phyloP scores from a whole-genome alignment of 441 rosid genomes.

The Brassica balearica region DNA sequence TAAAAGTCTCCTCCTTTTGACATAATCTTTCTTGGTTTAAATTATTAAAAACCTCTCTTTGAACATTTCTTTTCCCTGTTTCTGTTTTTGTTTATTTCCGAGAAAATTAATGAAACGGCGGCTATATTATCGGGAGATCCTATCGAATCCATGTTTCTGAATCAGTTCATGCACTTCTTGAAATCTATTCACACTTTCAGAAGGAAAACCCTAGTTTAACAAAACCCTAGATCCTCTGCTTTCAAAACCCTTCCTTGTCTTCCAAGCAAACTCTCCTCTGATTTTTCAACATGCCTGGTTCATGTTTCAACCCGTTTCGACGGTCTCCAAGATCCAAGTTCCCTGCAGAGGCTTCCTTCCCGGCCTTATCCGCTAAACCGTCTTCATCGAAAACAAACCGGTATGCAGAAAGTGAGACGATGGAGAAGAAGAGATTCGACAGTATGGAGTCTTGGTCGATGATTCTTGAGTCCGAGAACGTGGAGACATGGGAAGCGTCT shows the following conservation, averaged over 20 bases:
- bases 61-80: conserved; percentile 20
- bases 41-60: conserved; percentile 21
- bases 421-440: conserved; percentile 92
- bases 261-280: background rate
- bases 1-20: conserved; percentile 42
- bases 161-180: conserved; percentile 95
- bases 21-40: conserved; percentile 18
- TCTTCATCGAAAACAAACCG: conserved; percentile 60
- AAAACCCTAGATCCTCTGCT: conserved; percentile 28
- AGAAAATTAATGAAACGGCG: conserved; percentile 60
- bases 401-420: conserved; percentile 64
- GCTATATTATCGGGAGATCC: conserved; percentile 43
- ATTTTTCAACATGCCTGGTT: conserved; percentile 59
- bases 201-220: conserved; percentile 60
- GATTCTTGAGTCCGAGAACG: conserved; percentile 93
- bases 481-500: conserved; percentile 90
- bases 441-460: conserved; percentile 98
- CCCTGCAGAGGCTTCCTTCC: conserved; percentile 28
- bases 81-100: conserved; percentile 23
- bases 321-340: conserved; percentile 59
- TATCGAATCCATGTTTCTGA: conserved; percentile 73
- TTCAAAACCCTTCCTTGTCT: conserved; percentile 30
- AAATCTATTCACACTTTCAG: conserved; percentile 94
- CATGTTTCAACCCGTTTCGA: conserved; percentile 78
- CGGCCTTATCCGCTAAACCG: conserved; percentile 43